Evolutionary conservation across 1,139 yeast species (phyloP).

Genomic region (Scheffersomyces cryptocercus): DNA sequence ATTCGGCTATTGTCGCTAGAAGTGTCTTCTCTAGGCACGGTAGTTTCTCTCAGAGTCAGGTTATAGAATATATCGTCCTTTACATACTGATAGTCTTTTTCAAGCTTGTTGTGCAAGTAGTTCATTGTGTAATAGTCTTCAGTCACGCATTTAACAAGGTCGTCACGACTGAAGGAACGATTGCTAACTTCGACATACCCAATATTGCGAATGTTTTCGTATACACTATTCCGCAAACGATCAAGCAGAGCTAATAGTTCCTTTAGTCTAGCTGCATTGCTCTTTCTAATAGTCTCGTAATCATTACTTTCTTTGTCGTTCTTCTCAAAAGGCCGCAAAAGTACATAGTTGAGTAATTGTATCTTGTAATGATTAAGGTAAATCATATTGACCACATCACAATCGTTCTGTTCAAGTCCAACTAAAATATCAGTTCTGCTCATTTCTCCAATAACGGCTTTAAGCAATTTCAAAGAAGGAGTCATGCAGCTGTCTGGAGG

Average conservation of each 20-base stretch:
- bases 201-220: constrained; percentile 7
- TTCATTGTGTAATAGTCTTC: constrained; percentile 13
- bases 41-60: too few species aligned
- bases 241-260: constrained; percentile 7
- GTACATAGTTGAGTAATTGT: constrained; percentile 8
- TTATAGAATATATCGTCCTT: constrained; percentile 15
- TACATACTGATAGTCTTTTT: constrained; percentile 11
- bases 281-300: constrained; percentile 2
- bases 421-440: constrained; percentile 1
- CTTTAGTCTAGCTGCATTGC: constrained; percentile 7
- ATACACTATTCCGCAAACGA: constrained; percentile 9
- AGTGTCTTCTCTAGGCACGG: too few species aligned
- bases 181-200: constrained; percentile 6
- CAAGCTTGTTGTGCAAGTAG: constrained; percentile 11
- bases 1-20: too few species aligned
- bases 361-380: constrained; percentile 13
- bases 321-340: constrained; percentile 5
- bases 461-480: too few species aligned
- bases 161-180: constrained; percentile 9
- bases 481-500: too few species aligned
- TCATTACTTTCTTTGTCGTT: background rate
- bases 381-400: constrained; percentile 7
- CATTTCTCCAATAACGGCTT: too few species aligned
- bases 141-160: constrained; percentile 12
- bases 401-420: constrained; percentile 2